Conservation (phyloP, 768 basidiomycete species). For the Xanthoconium purpureum region DNA sequence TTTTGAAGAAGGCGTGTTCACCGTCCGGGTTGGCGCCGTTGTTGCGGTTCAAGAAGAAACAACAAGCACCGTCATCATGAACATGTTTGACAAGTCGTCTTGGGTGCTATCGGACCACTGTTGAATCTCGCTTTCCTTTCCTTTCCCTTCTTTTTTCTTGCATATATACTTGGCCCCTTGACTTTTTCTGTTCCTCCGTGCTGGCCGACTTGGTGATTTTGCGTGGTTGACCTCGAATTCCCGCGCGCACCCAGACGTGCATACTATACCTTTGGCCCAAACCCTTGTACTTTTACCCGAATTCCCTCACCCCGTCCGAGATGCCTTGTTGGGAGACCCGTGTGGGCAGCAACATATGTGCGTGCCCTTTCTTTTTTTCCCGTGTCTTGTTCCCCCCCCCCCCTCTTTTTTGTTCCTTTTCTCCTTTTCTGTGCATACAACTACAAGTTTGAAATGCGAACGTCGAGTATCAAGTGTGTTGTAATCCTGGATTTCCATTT, state of each 20-base stretch:
- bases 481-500: constrained; percentile 15
- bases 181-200: background rate
- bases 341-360: background rate
- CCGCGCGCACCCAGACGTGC: background rate
- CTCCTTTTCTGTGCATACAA: constrained; percentile 4
- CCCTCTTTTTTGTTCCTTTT: background rate
- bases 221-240: too few species aligned
- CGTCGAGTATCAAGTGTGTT: constrained; percentile 20
- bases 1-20: constrained; percentile 85
- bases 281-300: background rate
- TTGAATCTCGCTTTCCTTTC: background rate
- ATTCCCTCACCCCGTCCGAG: too few species aligned
- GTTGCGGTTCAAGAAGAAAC: constrained; percentile 75
- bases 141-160: constrained; percentile 9
- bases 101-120: background rate
- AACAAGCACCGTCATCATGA: constrained; percentile 40
- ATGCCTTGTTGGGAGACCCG: too few species aligned
- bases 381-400: background rate
- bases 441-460: background rate
- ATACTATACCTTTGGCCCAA: background rate
- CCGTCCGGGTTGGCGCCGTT: constrained; percentile 81
- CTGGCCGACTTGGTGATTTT: background rate
- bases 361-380: background rate
- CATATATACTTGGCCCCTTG: constrained; percentile 17
- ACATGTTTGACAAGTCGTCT: background rate